A percentile compares a stretch with the other conserved stretches of the same genome.
phyloP scores from a whole-genome alignment of 73 alveolate genomes.

The Breviolum minutum region DNA sequence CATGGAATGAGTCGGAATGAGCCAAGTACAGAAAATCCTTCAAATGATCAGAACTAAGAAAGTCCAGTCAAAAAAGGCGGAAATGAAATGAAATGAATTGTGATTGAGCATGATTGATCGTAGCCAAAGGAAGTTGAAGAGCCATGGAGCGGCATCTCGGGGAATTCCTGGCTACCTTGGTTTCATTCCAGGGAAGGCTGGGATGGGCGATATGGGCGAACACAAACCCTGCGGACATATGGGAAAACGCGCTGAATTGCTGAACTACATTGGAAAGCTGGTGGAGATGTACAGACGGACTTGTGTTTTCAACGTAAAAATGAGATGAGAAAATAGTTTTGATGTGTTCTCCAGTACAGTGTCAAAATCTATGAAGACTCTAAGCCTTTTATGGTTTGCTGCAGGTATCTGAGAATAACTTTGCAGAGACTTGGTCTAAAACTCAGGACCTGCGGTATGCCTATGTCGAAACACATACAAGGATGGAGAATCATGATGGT shows the following conservation, averaged over 20 bases:
- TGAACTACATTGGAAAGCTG: background rate
- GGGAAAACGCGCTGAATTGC: background rate
- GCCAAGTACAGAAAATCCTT: background rate
- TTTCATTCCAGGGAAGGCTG: slow-evolving; percentile 88
- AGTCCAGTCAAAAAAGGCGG: too few species aligned
- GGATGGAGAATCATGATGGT: background rate
- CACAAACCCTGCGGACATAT: background rate
- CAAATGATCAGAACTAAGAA: background rate
- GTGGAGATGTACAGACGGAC: too few species aligned
- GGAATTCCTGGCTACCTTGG: slow-evolving; percentile 77
- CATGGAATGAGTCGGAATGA: background rate
- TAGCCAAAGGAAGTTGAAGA: slow-evolving; percentile 34
- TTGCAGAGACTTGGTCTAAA: slow-evolving; percentile 88
- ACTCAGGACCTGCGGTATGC: slow-evolving; percentile 42
- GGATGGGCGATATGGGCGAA: background rate
- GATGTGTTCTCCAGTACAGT: background rate
- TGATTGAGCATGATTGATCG: background rate
- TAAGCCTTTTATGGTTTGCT: background rate
- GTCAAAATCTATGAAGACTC: too few species aligned
- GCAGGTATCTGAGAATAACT: slow-evolving; percentile 66
- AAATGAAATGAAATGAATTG: too few species aligned
- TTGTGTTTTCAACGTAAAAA: background rate
- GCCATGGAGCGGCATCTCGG: slow-evolving; percentile 82
- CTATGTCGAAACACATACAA: background rate
- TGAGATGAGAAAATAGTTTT: background rate